These are phyloP conservation scores for Dactylorhiza incarnata DNA, from an alignment of 106 monocot genomes.

Conservation along the genomic window DNA sequence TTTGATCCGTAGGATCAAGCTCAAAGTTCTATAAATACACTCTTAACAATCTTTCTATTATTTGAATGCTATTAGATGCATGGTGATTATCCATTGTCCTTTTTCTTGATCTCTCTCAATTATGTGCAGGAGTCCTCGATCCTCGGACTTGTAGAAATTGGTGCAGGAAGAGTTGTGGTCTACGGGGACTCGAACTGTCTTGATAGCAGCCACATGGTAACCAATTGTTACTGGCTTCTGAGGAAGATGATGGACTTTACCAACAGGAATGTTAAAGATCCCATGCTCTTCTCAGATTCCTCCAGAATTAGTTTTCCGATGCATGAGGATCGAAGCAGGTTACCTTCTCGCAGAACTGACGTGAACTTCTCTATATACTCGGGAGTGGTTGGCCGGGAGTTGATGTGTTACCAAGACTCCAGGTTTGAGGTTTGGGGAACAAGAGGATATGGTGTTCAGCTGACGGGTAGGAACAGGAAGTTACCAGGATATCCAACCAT, in stretches of 20 bases:
- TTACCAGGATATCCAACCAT: slow-evolving; percentile 53
- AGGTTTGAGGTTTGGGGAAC: slow-evolving; percentile 90
- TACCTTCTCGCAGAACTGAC: slow-evolving; percentile 76
- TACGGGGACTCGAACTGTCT: slow-evolving; percentile 99
- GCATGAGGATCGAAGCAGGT: slow-evolving; percentile 27
- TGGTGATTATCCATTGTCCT: not conserved
- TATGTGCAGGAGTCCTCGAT: slow-evolving; percentile 60
- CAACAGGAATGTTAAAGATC: slow-evolving; percentile 53
- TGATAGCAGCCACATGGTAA: slow-evolving; percentile 99
- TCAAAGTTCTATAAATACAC: too few species aligned
- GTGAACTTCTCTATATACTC: slow-evolving; percentile 90
- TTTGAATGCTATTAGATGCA: not conserved
- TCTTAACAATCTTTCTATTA: not conserved
- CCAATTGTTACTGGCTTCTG: slow-evolving; percentile 92
- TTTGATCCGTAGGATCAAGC: too few species aligned
- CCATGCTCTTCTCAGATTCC: slow-evolving; percentile 75
- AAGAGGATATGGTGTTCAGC: slow-evolving; percentile 61
- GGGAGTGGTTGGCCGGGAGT: slow-evolving; percentile 62
- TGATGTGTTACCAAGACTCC: slow-evolving; percentile 74
- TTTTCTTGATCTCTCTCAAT: slow-evolving; percentile 3
- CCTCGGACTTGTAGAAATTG: slow-evolving; percentile 72
- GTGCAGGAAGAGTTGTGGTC: slow-evolving; percentile 64
- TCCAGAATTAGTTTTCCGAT: slow-evolving; percentile 49
- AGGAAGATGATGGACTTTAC: slow-evolving; percentile 88
- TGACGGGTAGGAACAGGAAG: slow-evolving; percentile 54